Evolutionary conservation across 257 asterid species (phyloP), one percentile per base, ranked within the genome.

Genomic region (Paraleonurus japonicus): DNA sequence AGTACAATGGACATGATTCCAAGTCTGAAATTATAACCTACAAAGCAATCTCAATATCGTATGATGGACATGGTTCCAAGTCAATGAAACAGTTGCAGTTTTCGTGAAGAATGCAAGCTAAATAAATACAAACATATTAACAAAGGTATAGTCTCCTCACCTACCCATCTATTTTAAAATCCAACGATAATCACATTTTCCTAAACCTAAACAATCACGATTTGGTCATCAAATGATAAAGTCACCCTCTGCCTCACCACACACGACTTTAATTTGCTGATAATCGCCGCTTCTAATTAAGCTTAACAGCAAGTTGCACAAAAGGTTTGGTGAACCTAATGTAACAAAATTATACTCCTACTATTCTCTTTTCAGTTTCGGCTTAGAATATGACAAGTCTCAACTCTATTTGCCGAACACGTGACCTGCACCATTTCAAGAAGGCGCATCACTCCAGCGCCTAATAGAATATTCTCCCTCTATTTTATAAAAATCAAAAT

Each of bases 321-420:
- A 28, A 54, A 54, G 13, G 11, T 43, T 53, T 10, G 35, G 10
- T 64, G 45, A n/a, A 23, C 72, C 35, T 1, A 2, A 0, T 20
- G 37, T 54, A 8, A 41, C 22, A 16, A 3, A 7, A 51, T 23
- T 11, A 15, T 11, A n/a, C n/a, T n/a, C n/a, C n/a, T n/a, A n/a
- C n/a, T n/a, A 0, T 20, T 16, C 28, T 22, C 4, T 8, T 23
- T 5, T 9, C 9, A 12, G 1, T 50, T 73, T 53, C 20, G 75
- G 80, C 19, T 61, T 23, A 61, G 12, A 69, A 63, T 28, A 64
- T 5, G 66, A 55, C 80, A 76, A 54, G 39, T 76, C 68, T 76
- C 67, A 1, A 12, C 47, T 7, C 61, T 28, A 8, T 67, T 45
- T n/a, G 35, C 47, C 57, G 39, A 65, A 43, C 80, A 69, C 66